Percentiles rank a stretch among this genome's conserved stretches.
Conservation (phyloP, 2,329 filamentous ascomycete genomes). For the Pleoardoris graminearum region DNA sequence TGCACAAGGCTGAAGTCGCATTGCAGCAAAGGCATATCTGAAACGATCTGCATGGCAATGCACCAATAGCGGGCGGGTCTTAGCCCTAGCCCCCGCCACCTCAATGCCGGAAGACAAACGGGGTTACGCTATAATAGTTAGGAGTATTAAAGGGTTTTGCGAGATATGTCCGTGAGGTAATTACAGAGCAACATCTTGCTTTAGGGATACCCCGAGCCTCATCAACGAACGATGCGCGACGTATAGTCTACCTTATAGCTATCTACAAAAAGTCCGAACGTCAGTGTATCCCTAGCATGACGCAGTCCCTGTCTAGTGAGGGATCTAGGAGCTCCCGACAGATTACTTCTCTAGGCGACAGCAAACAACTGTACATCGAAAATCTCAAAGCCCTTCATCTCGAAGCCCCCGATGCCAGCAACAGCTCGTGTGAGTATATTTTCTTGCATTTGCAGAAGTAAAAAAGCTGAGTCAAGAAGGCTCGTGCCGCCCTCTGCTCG, state of each 20-base stretch:
- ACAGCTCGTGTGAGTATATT: neutral
- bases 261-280: neutral
- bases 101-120: neutral
- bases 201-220: neutral
- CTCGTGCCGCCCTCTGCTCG: slow-evolving; percentile 1
- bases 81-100: neutral
- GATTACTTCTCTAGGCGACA: neutral
- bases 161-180: neutral
- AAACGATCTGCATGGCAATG: neutral
- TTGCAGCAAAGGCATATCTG: neutral
- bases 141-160: neutral
- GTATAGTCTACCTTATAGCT: neutral
- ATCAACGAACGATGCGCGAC: neutral
- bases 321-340: no score
- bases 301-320: neutral
- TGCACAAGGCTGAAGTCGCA: neutral
- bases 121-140: neutral
- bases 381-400: neutral
- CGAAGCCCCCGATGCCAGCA: neutral
- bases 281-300: neutral
- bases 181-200: neutral
- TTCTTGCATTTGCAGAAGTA: neutral
- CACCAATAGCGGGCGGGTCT: neutral
- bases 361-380: neutral
- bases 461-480: neutral